Percentiles rank a stretch among this genome's conserved stretches.
Conservation (phyloP, 2,329 filamentous ascomycete species). For the Fusarium lateritium region DNA sequence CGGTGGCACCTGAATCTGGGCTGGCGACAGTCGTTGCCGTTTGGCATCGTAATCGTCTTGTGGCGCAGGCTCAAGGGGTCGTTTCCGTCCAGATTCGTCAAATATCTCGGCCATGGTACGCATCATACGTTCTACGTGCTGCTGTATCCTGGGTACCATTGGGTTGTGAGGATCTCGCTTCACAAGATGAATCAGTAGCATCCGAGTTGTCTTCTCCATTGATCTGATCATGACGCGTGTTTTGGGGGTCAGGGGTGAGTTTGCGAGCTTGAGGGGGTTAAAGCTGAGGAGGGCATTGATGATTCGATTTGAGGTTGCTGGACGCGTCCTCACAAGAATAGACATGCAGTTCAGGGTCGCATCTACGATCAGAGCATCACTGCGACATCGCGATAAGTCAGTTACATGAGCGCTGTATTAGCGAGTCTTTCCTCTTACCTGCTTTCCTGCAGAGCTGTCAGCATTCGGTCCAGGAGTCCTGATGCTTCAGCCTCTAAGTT, state of each 20-base stretch:
- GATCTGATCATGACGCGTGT: constrained; percentile 88
- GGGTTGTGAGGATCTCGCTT: constrained; percentile 90
- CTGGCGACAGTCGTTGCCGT: constrained; percentile 75
- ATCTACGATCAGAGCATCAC: constrained; percentile 90
- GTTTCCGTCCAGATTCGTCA: constrained; percentile 84
- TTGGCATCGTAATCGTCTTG: constrained; percentile 85
- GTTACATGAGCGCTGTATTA: constrained; percentile 1
- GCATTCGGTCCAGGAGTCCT: constrained; percentile 89
- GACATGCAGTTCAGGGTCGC: constrained; percentile 92
- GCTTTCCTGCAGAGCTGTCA: constrained; percentile 87
- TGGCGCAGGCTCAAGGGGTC: constrained; percentile 78
- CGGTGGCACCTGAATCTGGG: constrained; percentile 73
- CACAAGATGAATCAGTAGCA: constrained; percentile 85
- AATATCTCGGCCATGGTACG: constrained; percentile 83
- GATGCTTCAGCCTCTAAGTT: constrained; percentile 94
- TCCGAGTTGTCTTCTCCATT: constrained; percentile 93
- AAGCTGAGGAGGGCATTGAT: constrained; percentile 89
- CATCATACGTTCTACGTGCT: constrained; percentile 86
- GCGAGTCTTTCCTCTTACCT: constrained; percentile 69
- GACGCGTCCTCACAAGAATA: constrained; percentile 84
- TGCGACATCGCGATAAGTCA: constrained; percentile 55
- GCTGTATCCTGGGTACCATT: constrained; percentile 83
- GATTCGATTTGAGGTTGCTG: constrained; percentile 87
- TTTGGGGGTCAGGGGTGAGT: constrained; percentile 82
- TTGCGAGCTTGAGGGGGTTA: constrained; percentile 88